These are phyloP conservation scores for Epicoccum sorghinum DNA, from an alignment of 2,329 filamentous ascomycete genomes.

Conservation along the genomic window DNA sequence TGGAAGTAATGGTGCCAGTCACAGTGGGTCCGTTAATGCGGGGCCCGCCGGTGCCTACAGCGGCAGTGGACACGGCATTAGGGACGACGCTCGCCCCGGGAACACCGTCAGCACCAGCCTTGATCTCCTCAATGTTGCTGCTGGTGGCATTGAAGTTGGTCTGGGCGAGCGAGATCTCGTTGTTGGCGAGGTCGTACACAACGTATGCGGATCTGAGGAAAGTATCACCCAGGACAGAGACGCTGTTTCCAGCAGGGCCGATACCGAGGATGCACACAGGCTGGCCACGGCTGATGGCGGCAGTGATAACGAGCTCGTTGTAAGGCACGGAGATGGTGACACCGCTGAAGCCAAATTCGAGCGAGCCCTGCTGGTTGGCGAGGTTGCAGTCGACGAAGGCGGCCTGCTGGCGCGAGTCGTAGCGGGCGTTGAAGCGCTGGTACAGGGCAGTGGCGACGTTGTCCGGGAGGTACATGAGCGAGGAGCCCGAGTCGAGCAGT, in stretches of 20 bases:
- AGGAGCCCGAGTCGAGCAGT: slow-evolving; percentile 78
- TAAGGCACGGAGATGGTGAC: slow-evolving; percentile 61
- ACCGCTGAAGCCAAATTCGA: slow-evolving; percentile 64
- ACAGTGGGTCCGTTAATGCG: slow-evolving; percentile 44
- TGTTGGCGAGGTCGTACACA: slow-evolving; percentile 66
- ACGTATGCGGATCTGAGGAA: slow-evolving; percentile 68
- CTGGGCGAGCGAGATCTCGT: slow-evolving; percentile 66
- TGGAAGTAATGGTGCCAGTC: slow-evolving; percentile 19
- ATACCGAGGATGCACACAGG: slow-evolving; percentile 57
- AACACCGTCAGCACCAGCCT: slow-evolving; percentile 54
- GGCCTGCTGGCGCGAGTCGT: slow-evolving; percentile 48
- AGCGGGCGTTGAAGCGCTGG: slow-evolving; percentile 49
- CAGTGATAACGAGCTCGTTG: slow-evolving; percentile 62
- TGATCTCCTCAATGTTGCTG: slow-evolving; percentile 60
- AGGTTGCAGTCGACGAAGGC: slow-evolving; percentile 62
- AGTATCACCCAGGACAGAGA: slow-evolving; percentile 64
- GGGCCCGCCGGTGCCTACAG: slow-evolving; percentile 53
- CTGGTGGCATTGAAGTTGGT: slow-evolving; percentile 64
- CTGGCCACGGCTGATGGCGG: slow-evolving; percentile 50
- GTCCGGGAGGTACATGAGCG: slow-evolving; percentile 71
- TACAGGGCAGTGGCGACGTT: slow-evolving; percentile 59
- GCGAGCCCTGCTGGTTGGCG: slow-evolving; percentile 54
- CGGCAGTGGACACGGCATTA: slow-evolving; percentile 57
- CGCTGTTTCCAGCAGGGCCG: slow-evolving; percentile 54
- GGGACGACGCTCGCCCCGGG: slow-evolving; percentile 60